Conservation (phyloP, 441 rosid genomes). For the Adansonia madagascariensis region DNA sequence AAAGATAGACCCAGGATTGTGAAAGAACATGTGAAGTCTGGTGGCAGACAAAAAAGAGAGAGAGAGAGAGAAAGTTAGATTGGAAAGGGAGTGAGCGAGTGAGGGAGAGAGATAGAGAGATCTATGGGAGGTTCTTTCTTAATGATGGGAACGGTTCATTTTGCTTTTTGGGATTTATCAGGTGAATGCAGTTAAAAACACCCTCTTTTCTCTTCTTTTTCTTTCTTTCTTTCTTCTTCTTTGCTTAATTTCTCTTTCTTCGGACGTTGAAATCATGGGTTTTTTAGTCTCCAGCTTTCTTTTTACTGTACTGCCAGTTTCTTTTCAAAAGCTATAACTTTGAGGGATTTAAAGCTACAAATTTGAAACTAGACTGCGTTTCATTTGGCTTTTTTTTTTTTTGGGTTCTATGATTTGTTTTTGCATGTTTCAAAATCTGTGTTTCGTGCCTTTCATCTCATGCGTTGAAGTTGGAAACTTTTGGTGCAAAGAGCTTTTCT, state of each 20-base stretch:
- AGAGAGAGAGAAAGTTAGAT: slow-evolving; percentile 29
- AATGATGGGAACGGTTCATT: slow-evolving; percentile 53
- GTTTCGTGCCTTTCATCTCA: slow-evolving; percentile 15
- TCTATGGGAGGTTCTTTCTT: slow-evolving; percentile 44
- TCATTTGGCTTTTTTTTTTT: slow-evolving; percentile 23
- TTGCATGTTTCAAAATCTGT: slow-evolving; percentile 26
- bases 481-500: slow-evolving; percentile 9
- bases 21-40: slow-evolving; percentile 70
- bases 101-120: slow-evolving; percentile 39
- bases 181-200: slow-evolving; percentile 47
- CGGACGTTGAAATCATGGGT: slow-evolving; percentile 21
- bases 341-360: slow-evolving; percentile 30
- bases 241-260: slow-evolving; percentile 27
- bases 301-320: slow-evolving; percentile 18
- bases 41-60: slow-evolving; percentile 33
- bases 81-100: not conserved
- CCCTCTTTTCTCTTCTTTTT: slow-evolving; percentile 10
- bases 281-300: slow-evolving; percentile 24
- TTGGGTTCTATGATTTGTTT: slow-evolving; percentile 25
- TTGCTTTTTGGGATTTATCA: slow-evolving; percentile 47
- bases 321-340: slow-evolving; percentile 28
- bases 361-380: slow-evolving; percentile 30
- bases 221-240: slow-evolving; percentile 17
- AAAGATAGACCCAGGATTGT: slow-evolving; percentile 43
- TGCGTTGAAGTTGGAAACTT: slow-evolving; percentile 24